phyloP scores from a whole-genome alignment of 2,329 filamentous ascomycete species.

The Aspergillus pseudonomiae region DNA sequence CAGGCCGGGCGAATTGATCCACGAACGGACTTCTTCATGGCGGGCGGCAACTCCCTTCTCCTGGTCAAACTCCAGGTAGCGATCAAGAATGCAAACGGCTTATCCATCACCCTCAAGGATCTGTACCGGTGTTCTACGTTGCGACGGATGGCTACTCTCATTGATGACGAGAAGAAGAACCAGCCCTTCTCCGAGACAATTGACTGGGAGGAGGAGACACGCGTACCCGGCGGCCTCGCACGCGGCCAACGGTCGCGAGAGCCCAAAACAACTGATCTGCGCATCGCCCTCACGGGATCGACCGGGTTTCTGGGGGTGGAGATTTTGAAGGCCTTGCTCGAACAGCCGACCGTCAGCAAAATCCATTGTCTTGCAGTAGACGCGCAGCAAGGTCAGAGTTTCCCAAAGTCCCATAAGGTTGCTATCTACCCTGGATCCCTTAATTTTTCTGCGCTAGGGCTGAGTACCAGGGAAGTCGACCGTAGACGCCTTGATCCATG shows the following conservation, averaged over 20 bases:
- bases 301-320: constrained; percentile 44
- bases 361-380: constrained; percentile 50
- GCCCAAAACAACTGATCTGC: neutral
- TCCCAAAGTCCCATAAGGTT: constrained; percentile 32
- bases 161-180: neutral
- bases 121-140: constrained; percentile 15
- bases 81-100: neutral
- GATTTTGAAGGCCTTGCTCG: constrained; percentile 44
- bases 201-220: too few relatives aligned
- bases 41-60: constrained; percentile 35
- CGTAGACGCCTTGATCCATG: constrained; percentile 57
- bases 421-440: constrained; percentile 43
- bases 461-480: constrained; percentile 34
- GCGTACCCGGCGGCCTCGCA: too few relatives aligned
- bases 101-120: constrained; percentile 29
- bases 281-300: constrained; percentile 29
- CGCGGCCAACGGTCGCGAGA: constrained; percentile 21
- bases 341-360: constrained; percentile 31
- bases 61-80: constrained; percentile 36
- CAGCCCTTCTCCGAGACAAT: too few relatives aligned
- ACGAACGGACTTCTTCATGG: constrained; percentile 24
- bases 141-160: neutral
- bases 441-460: constrained; percentile 38
- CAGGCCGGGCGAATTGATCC: constrained; percentile 6
- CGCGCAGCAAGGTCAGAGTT: neutral